These are phyloP conservation scores for Seminavis robusta DNA, from an alignment of 108 stramenopile species.

Conservation along the genomic window DNA sequence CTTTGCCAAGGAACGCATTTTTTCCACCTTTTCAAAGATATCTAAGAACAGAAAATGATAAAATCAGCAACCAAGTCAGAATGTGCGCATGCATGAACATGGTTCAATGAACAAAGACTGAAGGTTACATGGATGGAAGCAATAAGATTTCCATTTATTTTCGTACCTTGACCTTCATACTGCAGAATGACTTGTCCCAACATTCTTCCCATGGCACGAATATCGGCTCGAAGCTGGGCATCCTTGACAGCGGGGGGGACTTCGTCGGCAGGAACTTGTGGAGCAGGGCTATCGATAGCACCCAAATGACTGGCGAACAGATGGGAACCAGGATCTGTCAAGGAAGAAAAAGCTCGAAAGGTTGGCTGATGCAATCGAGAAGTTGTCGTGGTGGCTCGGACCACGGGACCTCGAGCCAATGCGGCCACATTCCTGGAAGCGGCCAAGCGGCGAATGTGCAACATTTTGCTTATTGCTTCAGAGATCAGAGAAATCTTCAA, in stretches of 20 bases:
- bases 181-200: slow-evolving; percentile 66
- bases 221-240: slow-evolving; percentile 50
- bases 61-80: no score
- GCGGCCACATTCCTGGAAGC: no score
- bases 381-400: no score
- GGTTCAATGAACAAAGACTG: no score
- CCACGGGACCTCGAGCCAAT: no score
- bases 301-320: neutral
- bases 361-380: neutral
- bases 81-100: no score
- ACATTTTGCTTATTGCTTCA: no score
- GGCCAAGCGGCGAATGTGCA: no score
- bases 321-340: neutral
- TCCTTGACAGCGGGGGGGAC: slow-evolving; percentile 37
- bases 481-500: no score
- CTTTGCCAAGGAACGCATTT: slow-evolving; percentile 64
- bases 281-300: neutral
- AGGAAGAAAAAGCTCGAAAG: neutral
- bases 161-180: slow-evolving; percentile 52
- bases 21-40: slow-evolving; percentile 67
- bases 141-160: no score
- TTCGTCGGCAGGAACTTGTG: neutral
- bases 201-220: slow-evolving; percentile 76
- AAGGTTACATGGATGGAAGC: no score
- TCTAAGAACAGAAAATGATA: no score